Evolutionary conservation across 164 flowering plant genomes (phyloP), one percentile per base, ranked within the genome.

Genomic region (Amborella trichopoda): DNA sequence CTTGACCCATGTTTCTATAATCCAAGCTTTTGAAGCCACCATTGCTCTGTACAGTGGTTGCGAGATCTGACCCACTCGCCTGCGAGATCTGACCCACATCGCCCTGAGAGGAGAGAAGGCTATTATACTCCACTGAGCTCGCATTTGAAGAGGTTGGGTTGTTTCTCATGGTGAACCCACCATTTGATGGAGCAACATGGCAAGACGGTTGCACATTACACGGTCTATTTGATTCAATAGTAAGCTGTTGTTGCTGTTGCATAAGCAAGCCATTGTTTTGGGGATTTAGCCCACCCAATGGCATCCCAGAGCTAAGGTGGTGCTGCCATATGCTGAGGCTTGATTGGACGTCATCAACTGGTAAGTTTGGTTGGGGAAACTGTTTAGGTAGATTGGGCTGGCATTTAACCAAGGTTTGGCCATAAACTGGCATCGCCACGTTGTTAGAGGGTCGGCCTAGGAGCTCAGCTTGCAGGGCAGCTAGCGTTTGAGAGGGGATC

Each of bases 181-280:
- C 61, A 41, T 72, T 60, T 8, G 74, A 61, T 25, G 53, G 78
- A 44, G 86, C 70, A 18, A 83, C 76, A 19, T 73, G 68, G 55
- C 89, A 78, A 52, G 94, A 81, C 9, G 89, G 89, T 52, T 81
- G 86, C 58, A 84, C 83, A 49, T 55, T 81, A 49, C 60, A 17
- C 80, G 48, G 32, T 80, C 88, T 18, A 63, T 40, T 2, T 52
- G 34, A n/a, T n/a, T n/a, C n/a, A 25, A 49, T 16, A 30, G 68
- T 17, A 40, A 62, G 80, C 40, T 62, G 77, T 44, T 62, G 74
- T 13, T 53, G 60, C 34, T 66, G 68, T 46, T 72, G 76, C 60
- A 67, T 59, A 48, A 76, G 26, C 55, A 58, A 53, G 40, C 61
- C 73, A 61, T 55, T 40, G 42, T 63, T 71, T 23, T 71, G 74